Evolutionary conservation across 2,329 filamentous ascomycete genomes (phyloP).

Genomic region (Sporothrix phasma): DNA sequence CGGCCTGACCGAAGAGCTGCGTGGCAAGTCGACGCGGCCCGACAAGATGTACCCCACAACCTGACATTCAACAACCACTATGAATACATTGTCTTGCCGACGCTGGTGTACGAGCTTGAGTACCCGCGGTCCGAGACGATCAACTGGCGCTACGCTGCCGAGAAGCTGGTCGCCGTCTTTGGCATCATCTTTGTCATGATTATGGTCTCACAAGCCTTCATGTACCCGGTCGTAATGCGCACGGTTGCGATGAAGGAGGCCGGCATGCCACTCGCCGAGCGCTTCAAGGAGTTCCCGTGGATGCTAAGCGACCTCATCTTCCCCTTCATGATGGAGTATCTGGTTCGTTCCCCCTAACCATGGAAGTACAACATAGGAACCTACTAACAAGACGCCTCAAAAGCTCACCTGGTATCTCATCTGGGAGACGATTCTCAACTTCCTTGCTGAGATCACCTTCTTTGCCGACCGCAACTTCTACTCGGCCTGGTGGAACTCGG

Average conservation of each 20-base stretch:
- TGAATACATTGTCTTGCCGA: slow-evolving; percentile 66
- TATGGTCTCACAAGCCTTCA: slow-evolving; percentile 63
- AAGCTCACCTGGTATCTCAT: slow-evolving; percentile 69
- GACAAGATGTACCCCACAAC: slow-evolving; percentile 54
- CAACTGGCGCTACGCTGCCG: slow-evolving; percentile 64
- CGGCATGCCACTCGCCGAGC: slow-evolving; percentile 48
- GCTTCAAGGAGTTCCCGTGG: slow-evolving; percentile 62
- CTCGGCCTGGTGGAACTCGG: slow-evolving; percentile 53
- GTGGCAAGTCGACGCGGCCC: slow-evolving; percentile 46
- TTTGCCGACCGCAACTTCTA: slow-evolving; percentile 72
- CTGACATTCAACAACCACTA: slow-evolving; percentile 55
- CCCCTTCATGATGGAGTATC: slow-evolving; percentile 68
- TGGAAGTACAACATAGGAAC: no score
- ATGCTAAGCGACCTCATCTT: slow-evolving; percentile 67
- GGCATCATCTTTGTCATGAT: slow-evolving; percentile 72
- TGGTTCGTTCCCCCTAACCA: slow-evolving; percentile 35
- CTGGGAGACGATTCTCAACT: slow-evolving; percentile 66
- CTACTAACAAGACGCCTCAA: neutral
- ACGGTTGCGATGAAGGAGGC: slow-evolving; percentile 58
- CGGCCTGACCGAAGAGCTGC: slow-evolving; percentile 53
- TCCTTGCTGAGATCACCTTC: slow-evolving; percentile 63
- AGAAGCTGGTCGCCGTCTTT: slow-evolving; percentile 61
- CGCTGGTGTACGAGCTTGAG: slow-evolving; percentile 68
- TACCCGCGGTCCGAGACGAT: slow-evolving; percentile 60
- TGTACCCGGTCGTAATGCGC: slow-evolving; percentile 64